phyloP scores from a whole-genome alignment of 2,329 filamentous ascomycete species.

The Pseudocercospora macadamiae region DNA sequence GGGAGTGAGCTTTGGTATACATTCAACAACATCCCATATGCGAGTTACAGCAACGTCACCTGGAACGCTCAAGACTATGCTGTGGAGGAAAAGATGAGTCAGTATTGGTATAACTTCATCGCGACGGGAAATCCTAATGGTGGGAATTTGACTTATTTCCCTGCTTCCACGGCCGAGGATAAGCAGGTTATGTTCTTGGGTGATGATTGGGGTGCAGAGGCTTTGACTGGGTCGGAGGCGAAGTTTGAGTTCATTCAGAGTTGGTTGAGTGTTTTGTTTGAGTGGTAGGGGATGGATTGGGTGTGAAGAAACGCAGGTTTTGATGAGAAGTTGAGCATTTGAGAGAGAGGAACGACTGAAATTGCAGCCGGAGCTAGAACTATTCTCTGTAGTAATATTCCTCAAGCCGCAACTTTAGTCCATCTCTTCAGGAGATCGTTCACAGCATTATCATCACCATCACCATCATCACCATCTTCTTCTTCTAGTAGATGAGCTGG shows the following conservation, averaged over 20 bases:
- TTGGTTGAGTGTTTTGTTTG: background rate
- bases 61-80: slow-evolving; percentile 2
- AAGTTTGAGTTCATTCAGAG: slow-evolving; percentile 7
- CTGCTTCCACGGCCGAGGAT: background rate
- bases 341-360: no score
- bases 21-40: slow-evolving; percentile 8
- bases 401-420: background rate
- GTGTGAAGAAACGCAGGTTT: background rate
- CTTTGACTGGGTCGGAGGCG: background rate
- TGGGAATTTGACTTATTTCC: background rate
- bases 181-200: slow-evolving; percentile 10
- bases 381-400: no score
- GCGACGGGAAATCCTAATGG: background rate
- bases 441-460: background rate
- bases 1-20: slow-evolving; percentile 1
- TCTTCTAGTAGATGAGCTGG: no score
- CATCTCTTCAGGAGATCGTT: background rate
- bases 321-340: no score
- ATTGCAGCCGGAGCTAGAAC: no score
- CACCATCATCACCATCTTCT: background rate
- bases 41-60: background rate
- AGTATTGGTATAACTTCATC: slow-evolving; percentile 4
- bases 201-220: background rate
- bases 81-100: background rate
- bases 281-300: slow-evolving; percentile 2